phyloP scores from a whole-genome alignment of 495 filamentous ascomycete genomes.

The Sabuloglossum arenarium region DNA sequence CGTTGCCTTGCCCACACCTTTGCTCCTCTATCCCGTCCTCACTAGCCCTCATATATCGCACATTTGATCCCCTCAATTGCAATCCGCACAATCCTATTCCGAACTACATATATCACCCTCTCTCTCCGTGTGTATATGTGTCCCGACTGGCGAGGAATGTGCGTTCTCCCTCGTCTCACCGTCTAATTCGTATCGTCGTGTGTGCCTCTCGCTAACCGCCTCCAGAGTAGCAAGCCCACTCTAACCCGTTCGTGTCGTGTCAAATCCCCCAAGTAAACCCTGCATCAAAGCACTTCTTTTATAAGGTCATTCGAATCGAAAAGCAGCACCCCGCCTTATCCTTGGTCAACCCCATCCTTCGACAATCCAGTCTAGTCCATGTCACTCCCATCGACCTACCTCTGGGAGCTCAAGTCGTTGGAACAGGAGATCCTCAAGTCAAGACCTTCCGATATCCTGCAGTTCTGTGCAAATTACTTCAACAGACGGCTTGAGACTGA shows the following conservation, averaged over 20 bases:
- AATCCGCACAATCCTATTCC: not conserved
- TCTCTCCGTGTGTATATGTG: too few species aligned
- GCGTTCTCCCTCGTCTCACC: not conserved
- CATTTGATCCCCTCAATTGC: not conserved
- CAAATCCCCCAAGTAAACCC: not conserved
- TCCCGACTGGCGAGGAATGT: not conserved
- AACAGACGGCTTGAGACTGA: slow-evolving; percentile 36
- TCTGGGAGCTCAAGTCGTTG: slow-evolving; percentile 36
- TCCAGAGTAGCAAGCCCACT: not conserved
- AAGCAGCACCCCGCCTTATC: not conserved
- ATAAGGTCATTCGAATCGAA: not conserved
- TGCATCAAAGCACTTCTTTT: not conserved
- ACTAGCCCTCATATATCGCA: not conserved
- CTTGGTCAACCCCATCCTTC: not conserved
- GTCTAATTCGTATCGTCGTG: not conserved
- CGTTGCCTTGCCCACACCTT: not conserved
- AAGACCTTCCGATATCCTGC: slow-evolving; percentile 35
- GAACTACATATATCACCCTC: not conserved
- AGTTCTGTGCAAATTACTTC: slow-evolving; percentile 50
- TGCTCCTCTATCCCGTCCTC: not conserved
- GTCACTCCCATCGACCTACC: slow-evolving; percentile 33
- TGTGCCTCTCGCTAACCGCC: not conserved
- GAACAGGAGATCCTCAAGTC: slow-evolving; percentile 30
- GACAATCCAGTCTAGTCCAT: slow-evolving; percentile 8
- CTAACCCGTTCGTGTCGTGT: not conserved